Evolutionary conservation across 257 asterid genomes (phyloP).

Genomic region (Nicotiana sylvestris): DNA sequence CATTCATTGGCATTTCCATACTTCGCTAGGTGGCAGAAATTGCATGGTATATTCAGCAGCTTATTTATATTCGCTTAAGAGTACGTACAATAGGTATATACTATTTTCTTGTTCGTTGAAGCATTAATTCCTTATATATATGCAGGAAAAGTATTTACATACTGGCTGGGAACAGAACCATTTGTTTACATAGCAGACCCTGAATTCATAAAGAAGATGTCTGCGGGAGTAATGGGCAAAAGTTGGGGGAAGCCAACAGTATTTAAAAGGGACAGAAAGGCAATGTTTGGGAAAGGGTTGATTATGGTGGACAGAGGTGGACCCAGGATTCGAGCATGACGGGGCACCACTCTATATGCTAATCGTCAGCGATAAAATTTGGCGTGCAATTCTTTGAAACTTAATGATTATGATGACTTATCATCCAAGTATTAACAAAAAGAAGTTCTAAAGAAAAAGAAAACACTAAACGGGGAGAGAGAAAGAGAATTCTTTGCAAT

Average conservation of each 20-base stretch:
- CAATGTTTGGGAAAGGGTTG: constrained; percentile 87
- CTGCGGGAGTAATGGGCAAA: constrained; percentile 55
- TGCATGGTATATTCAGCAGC: constrained; percentile 40
- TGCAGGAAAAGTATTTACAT: constrained; percentile 68
- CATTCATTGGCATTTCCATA: constrained; percentile 65
- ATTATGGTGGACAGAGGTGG: constrained; percentile 19
- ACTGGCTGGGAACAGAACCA: constrained; percentile 94
- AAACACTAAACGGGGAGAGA: no score
- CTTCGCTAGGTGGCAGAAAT: constrained; percentile 69
- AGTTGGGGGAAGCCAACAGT: constrained; percentile 90
- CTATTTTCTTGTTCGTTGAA: no score
- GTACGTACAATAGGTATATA: no score
- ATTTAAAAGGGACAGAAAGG: constrained; percentile 68
- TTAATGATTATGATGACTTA: no score
- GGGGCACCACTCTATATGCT: no score
- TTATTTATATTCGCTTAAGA: background rate
- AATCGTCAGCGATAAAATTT: no score
- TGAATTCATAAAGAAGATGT: constrained; percentile 58
- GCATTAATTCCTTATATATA: no score
- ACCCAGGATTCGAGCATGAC: no score
- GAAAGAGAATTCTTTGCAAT: no score
- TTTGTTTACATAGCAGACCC: constrained; percentile 84
- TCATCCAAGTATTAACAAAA: no score
- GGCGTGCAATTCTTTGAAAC: no score
- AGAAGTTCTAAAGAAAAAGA: no score